Percentiles rank a stretch among this genome's conserved stretches.
Conservation (phyloP, 2,329 filamentous ascomycete genomes). For the Aspergillus fischeri region DNA sequence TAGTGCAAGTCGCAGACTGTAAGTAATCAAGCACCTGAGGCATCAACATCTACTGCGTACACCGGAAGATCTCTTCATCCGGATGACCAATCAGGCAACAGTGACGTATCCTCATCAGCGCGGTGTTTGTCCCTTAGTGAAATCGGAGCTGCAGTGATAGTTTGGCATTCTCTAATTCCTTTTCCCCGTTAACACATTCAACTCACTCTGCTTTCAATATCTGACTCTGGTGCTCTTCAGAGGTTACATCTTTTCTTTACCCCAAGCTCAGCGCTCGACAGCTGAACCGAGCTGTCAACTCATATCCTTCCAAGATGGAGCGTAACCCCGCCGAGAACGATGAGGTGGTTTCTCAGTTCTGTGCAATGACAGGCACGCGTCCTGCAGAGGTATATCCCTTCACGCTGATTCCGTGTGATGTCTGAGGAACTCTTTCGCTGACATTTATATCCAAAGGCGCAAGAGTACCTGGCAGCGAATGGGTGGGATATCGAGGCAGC, state of each 20-base stretch:
- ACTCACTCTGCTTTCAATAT: not conserved
- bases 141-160: conserved; percentile 1
- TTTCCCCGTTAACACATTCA: not conserved
- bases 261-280: not conserved
- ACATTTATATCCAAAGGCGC: conserved; percentile 49
- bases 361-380: conserved; percentile 51
- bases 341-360: conserved; percentile 50
- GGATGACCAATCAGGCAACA: conserved; percentile 36
- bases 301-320: conserved; percentile 27
- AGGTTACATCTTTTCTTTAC: not conserved
- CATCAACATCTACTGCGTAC: not conserved
- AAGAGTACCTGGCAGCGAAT: conserved; percentile 61
- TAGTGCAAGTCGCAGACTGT: not conserved
- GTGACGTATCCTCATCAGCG: conserved; percentile 30
- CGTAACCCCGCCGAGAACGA: conserved; percentile 35
- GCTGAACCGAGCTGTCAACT: not conserved
- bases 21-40: conserved; percentile 11
- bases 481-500: conserved; percentile 65
- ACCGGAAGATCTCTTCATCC: conserved; percentile 24
- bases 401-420: not conserved
- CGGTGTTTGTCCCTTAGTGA: not conserved
- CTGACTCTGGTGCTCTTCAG: not conserved
- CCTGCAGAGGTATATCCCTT: conserved; percentile 43
- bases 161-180: not conserved
- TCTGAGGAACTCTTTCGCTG: not conserved